Conservation (phyloP, 495 filamentous ascomycete species). For the Niebla homalea region DNA sequence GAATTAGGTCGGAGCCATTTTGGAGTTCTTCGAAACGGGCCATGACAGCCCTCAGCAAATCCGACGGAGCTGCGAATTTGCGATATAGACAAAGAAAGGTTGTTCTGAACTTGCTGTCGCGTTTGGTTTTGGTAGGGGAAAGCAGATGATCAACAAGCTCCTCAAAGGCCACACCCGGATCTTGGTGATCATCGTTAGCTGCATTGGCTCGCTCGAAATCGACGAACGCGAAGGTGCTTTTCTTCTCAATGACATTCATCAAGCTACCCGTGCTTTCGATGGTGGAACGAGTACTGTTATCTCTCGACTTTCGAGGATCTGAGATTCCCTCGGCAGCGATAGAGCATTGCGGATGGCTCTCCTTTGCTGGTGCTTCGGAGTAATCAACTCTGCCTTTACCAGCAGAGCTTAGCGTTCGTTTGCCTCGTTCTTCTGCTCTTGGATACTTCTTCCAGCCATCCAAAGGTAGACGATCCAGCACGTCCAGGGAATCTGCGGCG, state of each 20-base stretch:
- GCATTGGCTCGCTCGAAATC: background rate
- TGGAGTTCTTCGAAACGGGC: constrained; percentile 51
- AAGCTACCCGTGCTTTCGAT: no score
- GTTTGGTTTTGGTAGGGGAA: constrained; percentile 65
- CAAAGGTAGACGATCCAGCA: no score
- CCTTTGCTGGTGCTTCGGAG: no score
- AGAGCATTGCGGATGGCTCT: no score
- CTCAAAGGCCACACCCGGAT: constrained; percentile 61
- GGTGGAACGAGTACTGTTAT: background rate
- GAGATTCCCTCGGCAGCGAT: no score
- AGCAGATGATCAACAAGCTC: constrained; percentile 81
- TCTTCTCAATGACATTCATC: no score
- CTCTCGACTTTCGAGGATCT: background rate
- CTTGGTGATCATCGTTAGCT: constrained; percentile 22
- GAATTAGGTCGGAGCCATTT: constrained; percentile 48
- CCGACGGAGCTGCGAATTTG: constrained; percentile 72
- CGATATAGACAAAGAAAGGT: constrained; percentile 92
- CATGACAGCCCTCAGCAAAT: constrained; percentile 61
- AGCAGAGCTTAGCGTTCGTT: no score
- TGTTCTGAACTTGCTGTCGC: constrained; percentile 70
- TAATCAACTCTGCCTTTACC: no score
- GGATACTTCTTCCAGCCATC: no score
- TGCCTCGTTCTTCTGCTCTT: no score
- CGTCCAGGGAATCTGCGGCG: no score
- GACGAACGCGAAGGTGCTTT: no score